Evolutionary conservation across 1,284 basidiomycete genomes (phyloP).

Genomic region (Porphyrellus sp.): DNA sequence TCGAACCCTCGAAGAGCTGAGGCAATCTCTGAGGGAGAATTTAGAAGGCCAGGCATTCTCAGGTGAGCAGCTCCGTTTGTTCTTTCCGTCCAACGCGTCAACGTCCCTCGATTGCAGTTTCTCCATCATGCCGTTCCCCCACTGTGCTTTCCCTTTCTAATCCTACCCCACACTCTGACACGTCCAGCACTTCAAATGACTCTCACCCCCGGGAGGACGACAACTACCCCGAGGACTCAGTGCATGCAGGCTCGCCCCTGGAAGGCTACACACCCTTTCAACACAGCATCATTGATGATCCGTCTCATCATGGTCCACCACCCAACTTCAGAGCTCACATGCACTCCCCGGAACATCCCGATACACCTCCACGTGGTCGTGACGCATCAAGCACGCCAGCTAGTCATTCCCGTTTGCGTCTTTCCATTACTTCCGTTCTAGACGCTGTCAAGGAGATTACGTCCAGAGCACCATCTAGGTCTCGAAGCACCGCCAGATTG

Average conservation of each 20-base stretch:
- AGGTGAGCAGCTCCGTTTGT: not conserved
- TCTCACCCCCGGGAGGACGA: conserved; percentile 6
- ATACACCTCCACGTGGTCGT: not conserved
- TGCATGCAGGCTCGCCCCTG: not conserved
- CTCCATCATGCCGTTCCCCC: conserved; percentile 1
- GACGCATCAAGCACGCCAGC: conserved; percentile 2
- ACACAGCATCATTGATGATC: conserved; percentile 23
- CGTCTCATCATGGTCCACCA: not conserved
- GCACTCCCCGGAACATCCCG: conserved; percentile 7
- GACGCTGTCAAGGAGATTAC: conserved; percentile 37
- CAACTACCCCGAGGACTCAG: not conserved
- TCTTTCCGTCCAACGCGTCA: not conserved
- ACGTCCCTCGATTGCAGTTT: not conserved
- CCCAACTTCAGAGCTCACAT: not conserved
- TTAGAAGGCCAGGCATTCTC: conserved; percentile 16
- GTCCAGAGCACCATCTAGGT: conserved; percentile 15
- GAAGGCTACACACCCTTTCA: not conserved
- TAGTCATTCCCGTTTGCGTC: conserved; percentile 36
- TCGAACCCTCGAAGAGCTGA: conserved; percentile 43
- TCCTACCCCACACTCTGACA: not conserved
- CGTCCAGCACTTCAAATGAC: conserved; percentile 16
- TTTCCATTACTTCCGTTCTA: conserved; percentile 38
- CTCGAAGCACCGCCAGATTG: not conserved
- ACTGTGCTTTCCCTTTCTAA: not conserved
- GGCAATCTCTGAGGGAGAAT: conserved; percentile 35